phyloP scores from a whole-genome alignment of 768 basidiomycete species.

The Pleurotus tuber-regium region DNA sequence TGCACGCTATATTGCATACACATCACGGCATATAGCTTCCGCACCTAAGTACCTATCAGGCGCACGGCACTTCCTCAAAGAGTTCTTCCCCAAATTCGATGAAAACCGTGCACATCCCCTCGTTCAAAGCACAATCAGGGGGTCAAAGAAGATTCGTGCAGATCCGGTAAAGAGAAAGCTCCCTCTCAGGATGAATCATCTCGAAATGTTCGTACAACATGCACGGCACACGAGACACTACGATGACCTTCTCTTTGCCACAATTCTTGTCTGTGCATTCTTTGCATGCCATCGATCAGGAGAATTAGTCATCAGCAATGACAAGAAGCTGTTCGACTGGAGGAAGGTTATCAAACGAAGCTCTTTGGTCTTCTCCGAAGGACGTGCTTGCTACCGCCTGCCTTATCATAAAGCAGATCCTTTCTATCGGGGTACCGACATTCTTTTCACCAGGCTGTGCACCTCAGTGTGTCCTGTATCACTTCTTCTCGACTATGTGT shows the following conservation, averaged over 20 bases:
- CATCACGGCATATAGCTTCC: constrained; percentile 22
- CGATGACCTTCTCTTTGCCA: background rate
- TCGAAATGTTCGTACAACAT: background rate
- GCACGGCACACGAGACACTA: background rate
- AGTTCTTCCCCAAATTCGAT: constrained; percentile 23
- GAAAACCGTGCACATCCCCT: constrained; percentile 14
- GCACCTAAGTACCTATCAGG: constrained; percentile 21
- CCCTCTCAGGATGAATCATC: constrained; percentile 3
- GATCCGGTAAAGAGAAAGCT: constrained; percentile 14
- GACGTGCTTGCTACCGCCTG: constrained; percentile 19
- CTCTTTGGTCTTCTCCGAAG: constrained; percentile 14
- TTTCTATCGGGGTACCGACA: constrained; percentile 23
- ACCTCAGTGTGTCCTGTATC: background rate
- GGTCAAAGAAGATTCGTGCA: constrained; percentile 14
- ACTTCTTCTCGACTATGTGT: background rate
- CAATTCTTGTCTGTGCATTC: constrained; percentile 11
- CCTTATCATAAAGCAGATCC: constrained; percentile 29
- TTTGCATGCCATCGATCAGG: constrained; percentile 26
- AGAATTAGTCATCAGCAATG: constrained; percentile 18
- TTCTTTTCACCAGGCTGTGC: constrained; percentile 16
- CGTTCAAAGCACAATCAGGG: constrained; percentile 19
- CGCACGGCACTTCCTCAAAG: constrained; percentile 19
- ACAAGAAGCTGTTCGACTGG: constrained; percentile 19
- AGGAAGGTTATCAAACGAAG: constrained; percentile 23
- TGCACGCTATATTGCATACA: constrained; percentile 33